Base-by-base conservation (phyloP, 176 grass and related monocot species). In the Phoenix dactylifera region DNA sequence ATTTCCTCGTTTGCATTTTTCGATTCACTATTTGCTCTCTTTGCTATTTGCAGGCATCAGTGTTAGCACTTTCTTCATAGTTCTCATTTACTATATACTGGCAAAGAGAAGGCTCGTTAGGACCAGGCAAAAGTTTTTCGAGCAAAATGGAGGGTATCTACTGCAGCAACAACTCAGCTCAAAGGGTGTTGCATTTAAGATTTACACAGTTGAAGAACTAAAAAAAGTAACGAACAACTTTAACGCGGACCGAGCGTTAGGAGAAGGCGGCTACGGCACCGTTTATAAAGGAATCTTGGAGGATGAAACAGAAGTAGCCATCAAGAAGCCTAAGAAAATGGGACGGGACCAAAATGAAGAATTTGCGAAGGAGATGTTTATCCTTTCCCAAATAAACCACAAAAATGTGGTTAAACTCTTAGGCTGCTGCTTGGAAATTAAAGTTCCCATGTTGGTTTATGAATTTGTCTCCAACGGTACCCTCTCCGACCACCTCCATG, bases 301-400 rank as follows among this genome's bases (percentile, higher is more conserved):
- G 10, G 35, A 39, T 12, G 35, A 12, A 39, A 12, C 1, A 39
- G 10, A 10, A 39, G 72, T 64, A 22, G 78, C 72, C 16, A 74
- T 81, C 16, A 81, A 81, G 66, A 70, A 7, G 24, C 69, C 78
- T 7, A 65, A 39, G 49, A 6, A 75, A 0, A 39, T 49, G 6
- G 67, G 72, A 39, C 7, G 52, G 7, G 16, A 35, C 56, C n/a
- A 58, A 20, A 24, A 25, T 9, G 57, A 64, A 30, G 78, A 81
- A 50, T 81, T 81, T 26, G 58, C 58, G 1, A 29, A 51, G 29
- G 72, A 81, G 72, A 70, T 81, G 59, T 18, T 81, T 0, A 75
- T 81, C 28, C 78, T 81, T 30, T 81, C 59, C 1, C 78, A 75
- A 51, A 64, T 81, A 56, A 81, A 81, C 58, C 78, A 75, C 58